Evolutionary conservation across 345 rosid genomes (phyloP).

Genomic region (Citrus reticulata): DNA sequence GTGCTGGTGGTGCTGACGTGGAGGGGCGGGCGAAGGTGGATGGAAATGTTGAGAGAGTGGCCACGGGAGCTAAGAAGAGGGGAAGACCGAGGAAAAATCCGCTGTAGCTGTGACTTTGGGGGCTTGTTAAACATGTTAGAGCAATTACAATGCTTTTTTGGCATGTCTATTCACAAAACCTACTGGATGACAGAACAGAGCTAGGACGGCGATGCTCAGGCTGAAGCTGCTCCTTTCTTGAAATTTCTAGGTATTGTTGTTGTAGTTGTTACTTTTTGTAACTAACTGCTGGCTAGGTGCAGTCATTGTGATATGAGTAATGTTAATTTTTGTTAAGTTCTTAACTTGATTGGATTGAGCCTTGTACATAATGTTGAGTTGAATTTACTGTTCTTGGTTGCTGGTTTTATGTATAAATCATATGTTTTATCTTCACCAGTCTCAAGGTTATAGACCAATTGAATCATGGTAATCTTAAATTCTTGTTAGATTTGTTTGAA

Average conservation of each 20-base stretch:
- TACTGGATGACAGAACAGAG: background rate
- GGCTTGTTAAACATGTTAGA: background rate
- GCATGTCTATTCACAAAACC: background rate
- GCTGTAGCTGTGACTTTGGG: background rate
- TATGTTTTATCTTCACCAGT: background rate
- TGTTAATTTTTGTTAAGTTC: conserved; percentile 3
- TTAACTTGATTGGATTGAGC: background rate
- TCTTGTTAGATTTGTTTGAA: background rate
- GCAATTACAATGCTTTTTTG: background rate
- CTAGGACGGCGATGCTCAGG: background rate
- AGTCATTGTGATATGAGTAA: conserved; percentile 11
- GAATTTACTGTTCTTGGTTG: background rate
- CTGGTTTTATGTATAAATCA: background rate
- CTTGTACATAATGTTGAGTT: background rate
- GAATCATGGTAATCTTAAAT: background rate
- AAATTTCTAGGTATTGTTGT: conserved; percentile 11
- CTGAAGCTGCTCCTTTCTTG: background rate
- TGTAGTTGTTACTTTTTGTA: conserved; percentile 4
- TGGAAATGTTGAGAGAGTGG: conserved; percentile 11
- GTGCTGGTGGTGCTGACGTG: background rate
- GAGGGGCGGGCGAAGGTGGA: background rate
- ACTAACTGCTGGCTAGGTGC: conserved; percentile 14
- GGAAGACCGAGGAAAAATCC: conserved; percentile 83
- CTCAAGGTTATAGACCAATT: background rate
- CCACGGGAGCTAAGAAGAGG: conserved; percentile 41